Evolutionary conservation across 2,329 filamentous ascomycete genomes (phyloP), one percentile per base, ranked within the genome.

Genomic region (Aspergillus sp.): DNA sequence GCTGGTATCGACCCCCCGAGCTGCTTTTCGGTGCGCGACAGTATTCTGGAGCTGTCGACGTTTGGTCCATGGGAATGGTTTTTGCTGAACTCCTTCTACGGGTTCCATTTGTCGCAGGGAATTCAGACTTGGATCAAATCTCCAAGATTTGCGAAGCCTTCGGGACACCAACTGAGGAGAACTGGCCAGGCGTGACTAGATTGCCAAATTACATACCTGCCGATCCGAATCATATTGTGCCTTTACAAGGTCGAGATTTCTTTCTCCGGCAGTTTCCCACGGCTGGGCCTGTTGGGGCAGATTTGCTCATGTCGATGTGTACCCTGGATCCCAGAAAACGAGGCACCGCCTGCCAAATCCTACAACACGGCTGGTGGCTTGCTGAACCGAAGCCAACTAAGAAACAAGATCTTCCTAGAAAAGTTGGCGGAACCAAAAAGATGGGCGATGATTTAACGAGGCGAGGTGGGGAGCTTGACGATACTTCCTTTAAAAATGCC

Each of bases 1-100:
- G 92, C 65, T 99, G 95, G 92, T 99, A 98, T 80, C 86, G 94
- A 1, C 93, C 95, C 0, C 93, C 93, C 0, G 95, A 99, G 81
- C 85, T 99, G 21, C 87, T 98, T 64, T 97, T 94, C 72, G 92
- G 93, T 60, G 92, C 92, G 2, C 86, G 87, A 60, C 91, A 95
- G 78, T 99, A 99, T 80, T 88, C 88, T 47, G 92, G 92, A 23
- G 90, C 89, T 6, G 95, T 97, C 19, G 95, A 99, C 74, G 83
- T 99, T 61, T 99, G 95, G 94, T 93, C 90, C 51, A 90, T 96
- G 58, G 95, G 92, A 52, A 88, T 91, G 72, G 92, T 99, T 10
- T 95, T 99, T 68, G 94, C 93, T 30, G 95, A 99, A 77, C 85
- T 99, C 54, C 82, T 96, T 59, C 82, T 94, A 61, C 87, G 95